These are phyloP conservation scores for Penstemon barbatus DNA, from an alignment of 257 asterid genomes.

Conservation along the genomic window DNA sequence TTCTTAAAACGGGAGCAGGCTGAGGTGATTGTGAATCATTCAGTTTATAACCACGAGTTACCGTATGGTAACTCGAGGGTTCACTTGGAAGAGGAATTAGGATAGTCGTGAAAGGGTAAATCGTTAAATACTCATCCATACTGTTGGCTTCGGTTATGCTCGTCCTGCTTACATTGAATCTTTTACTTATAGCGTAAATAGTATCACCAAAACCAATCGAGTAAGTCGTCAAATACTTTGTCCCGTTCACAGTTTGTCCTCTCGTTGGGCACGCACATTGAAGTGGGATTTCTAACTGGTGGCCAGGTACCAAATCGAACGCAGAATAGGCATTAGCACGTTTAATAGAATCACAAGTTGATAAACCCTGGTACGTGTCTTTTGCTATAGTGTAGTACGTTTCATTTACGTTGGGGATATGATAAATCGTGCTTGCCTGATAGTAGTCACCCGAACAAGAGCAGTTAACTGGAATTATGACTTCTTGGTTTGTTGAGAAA, in stretches of 20 bases:
- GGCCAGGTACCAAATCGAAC: conserved; percentile 26
- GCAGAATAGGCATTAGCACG: conserved; percentile 25
- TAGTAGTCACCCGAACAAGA: conserved; percentile 44
- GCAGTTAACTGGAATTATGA: conserved; percentile 56
- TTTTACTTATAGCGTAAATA: conserved; percentile 33
- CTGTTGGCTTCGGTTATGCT: conserved; percentile 44
- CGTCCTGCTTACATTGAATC: conserved; percentile 36
- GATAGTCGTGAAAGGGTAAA: conserved; percentile 50
- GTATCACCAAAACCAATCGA: conserved; percentile 38
- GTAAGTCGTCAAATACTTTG: conserved; percentile 46
- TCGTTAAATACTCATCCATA: conserved; percentile 24
- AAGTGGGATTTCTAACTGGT: conserved; percentile 48
- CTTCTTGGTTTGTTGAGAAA: conserved; percentile 38
- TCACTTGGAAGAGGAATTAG: conserved; percentile 40
- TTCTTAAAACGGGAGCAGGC: conserved; percentile 6
- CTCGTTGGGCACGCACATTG: conserved; percentile 56
- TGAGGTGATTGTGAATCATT: conserved; percentile 11
- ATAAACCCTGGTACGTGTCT: conserved; percentile 50
- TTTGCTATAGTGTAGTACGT: conserved; percentile 50
- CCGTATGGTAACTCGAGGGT: conserved; percentile 34
- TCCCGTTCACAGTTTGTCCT: conserved; percentile 36
- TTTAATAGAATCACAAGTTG: conserved; percentile 42
- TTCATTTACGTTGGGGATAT: conserved; percentile 13
- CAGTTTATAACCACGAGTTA: not conserved
- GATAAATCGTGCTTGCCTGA: conserved; percentile 39